These are phyloP conservation scores for Agrocybe chaxingu DNA, from an alignment of 768 basidiomycete species.

Conservation along the genomic window DNA sequence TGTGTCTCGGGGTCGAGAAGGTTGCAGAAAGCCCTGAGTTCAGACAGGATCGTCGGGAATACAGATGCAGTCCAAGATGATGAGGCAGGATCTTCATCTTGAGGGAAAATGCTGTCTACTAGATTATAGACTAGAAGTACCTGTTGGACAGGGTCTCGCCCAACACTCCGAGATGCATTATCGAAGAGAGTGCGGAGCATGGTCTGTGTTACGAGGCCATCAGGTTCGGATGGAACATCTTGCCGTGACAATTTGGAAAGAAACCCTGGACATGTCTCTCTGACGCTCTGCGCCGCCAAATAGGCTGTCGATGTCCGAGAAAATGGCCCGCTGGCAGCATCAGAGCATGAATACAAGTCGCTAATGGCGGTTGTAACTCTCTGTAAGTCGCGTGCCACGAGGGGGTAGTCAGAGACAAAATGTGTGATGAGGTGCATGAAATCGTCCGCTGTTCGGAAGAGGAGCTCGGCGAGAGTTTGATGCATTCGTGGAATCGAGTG, in stretches of 20 bases:
- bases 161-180: constrained; percentile 33
- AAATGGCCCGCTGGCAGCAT: constrained; percentile 38
- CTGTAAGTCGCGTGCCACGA: constrained; percentile 49
- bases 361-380: constrained; percentile 39
- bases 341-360: constrained; percentile 56
- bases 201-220: constrained; percentile 42
- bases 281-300: constrained; percentile 39
- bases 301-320: constrained; percentile 36
- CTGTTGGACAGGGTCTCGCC: constrained; percentile 56
- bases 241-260: constrained; percentile 38
- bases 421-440: constrained; percentile 47
- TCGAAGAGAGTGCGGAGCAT: constrained; percentile 58
- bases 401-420: constrained; percentile 43
- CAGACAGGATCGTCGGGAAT: constrained; percentile 53
- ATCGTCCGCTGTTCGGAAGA: constrained; percentile 55
- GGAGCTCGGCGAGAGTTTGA: constrained; percentile 43
- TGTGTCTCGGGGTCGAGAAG: constrained; percentile 55
- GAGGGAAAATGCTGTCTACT: constrained; percentile 55
- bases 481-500: constrained; percentile 32
- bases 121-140: constrained; percentile 54
- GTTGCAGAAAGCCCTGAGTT: constrained; percentile 54
- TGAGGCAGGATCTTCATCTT: constrained; percentile 29
- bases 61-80: constrained; percentile 50
- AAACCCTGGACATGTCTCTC: constrained; percentile 50
- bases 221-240: constrained; percentile 27